Evolutionary conservation across 805 yeast species (phyloP).

Genomic region (Babjeviella inositovora): DNA sequence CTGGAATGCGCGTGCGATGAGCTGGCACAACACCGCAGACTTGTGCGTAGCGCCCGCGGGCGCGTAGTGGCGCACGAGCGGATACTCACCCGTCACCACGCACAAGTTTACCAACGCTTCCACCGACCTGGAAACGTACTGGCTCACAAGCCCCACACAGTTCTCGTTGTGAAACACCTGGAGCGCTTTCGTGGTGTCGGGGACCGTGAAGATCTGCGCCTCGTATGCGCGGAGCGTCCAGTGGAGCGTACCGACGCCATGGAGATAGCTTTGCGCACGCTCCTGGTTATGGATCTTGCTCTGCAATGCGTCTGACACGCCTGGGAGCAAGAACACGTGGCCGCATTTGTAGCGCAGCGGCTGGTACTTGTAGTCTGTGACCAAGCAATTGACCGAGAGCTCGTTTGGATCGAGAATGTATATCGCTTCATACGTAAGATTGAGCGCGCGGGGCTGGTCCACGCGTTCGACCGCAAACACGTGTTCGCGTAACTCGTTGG

Average conservation of each 20-base stretch:
- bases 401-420: conserved; percentile 60
- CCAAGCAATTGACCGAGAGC: conserved; percentile 59
- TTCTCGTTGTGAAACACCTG: conserved; percentile 56
- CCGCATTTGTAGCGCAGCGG: conserved; percentile 67
- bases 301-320: conserved; percentile 11
- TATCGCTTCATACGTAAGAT: conserved; percentile 58
- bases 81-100: conserved; percentile 75
- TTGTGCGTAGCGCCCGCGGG: conserved; percentile 32
- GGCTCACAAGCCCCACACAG: conserved; percentile 44
- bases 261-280: conserved; percentile 7
- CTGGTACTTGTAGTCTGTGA: conserved; percentile 50
- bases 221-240: conserved; percentile 6
- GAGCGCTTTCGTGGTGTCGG: conserved; percentile 43
- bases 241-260: conserved; percentile 7
- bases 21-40: conserved; percentile 44
- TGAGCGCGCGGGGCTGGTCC: conserved; percentile 44
- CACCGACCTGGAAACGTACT: conserved; percentile 43
- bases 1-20: conserved; percentile 65
- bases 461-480: conserved; percentile 52
- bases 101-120: conserved; percentile 55
- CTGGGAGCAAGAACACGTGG: conserved; percentile 60
- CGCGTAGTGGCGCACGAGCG: conserved; percentile 62
- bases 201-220: conserved; percentile 12
- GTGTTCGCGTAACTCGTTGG: conserved; percentile 28
- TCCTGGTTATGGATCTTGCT: too few species aligned